A percentile compares a stretch with the other conserved stretches of the same genome.
Conservation (phyloP, 202 grass and related monocot genomes). For the Panicum hallii region DNA sequence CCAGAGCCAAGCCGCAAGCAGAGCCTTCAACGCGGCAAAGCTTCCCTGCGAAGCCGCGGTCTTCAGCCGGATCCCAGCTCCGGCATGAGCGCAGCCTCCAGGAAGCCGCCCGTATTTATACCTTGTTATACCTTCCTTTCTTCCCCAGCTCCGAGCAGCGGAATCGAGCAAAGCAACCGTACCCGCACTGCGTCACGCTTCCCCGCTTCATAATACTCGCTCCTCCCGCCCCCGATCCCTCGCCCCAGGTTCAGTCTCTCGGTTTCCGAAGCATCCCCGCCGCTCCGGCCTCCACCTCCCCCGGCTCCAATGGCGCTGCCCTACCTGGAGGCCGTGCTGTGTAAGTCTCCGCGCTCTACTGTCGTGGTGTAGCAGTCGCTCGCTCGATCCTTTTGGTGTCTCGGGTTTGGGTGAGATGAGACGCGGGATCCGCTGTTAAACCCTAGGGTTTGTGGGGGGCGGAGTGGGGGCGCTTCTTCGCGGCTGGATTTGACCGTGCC, state of each 20-base stretch:
- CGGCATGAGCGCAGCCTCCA: not conserved
- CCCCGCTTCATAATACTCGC: not conserved
- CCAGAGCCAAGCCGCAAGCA: not conserved
- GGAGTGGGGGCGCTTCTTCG: not conserved
- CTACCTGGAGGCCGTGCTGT: conserved; percentile 84
- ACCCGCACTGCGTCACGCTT: conserved; percentile 30
- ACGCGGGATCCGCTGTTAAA: conserved; percentile 51
- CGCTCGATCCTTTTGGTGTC: conserved; percentile 15
- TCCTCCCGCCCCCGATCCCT: not conserved
- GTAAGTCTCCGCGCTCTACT: conserved; percentile 53
- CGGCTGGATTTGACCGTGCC: conserved; percentile 33
- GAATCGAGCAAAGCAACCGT: conserved; percentile 50
- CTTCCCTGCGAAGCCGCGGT: conserved; percentile 2
- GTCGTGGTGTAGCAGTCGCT: not conserved
- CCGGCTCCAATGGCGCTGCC: conserved; percentile 72
- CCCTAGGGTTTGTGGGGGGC: conserved; percentile 38
- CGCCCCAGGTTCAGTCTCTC: not conserved
- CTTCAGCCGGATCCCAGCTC: not conserved
- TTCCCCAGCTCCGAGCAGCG: conserved; percentile 21
- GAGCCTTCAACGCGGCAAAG: not conserved
- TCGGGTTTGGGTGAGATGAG: not conserved
- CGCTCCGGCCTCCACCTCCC: not conserved
- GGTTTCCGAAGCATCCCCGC: not conserved
- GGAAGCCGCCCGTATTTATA: not conserved
- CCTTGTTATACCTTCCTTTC: conserved; percentile 11